phyloP scores from a whole-genome alignment of 2,329 filamentous ascomycete genomes.

The Colletotrichum destructivum region DNA sequence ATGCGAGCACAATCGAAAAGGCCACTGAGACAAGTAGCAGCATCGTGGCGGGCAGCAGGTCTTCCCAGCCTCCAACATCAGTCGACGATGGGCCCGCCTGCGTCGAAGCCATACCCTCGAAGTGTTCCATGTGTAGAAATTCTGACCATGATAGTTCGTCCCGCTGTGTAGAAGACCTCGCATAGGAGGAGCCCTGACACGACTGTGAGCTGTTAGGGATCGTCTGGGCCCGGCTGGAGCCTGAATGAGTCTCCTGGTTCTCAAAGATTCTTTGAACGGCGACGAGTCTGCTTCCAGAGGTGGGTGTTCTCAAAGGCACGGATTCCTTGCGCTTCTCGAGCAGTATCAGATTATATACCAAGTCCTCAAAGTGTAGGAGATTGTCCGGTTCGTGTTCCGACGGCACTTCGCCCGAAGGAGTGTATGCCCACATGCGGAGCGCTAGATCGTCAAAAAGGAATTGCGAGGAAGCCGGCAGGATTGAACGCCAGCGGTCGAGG shows the following conservation, averaged over 20 bases:
- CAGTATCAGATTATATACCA: conserved; percentile 46
- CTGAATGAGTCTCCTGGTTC: conserved; percentile 17
- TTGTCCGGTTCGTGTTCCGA: conserved; percentile 19
- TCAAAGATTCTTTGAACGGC: conserved; percentile 35
- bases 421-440: conserved; percentile 45
- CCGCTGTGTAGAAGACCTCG: not conserved
- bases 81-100: not conserved
- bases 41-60: conserved; percentile 39
- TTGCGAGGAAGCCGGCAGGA: conserved; percentile 42
- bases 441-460: conserved; percentile 47
- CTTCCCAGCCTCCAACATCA: conserved; percentile 24
- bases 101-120: conserved; percentile 14
- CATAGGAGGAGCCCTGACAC: not conserved
- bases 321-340: conserved; percentile 23
- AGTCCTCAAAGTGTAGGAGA: conserved; percentile 43
- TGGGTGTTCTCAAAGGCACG: not conserved
- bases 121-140: conserved; percentile 35
- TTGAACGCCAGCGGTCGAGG: conserved; percentile 47
- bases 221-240: conserved; percentile 3
- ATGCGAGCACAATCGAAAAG: conserved; percentile 36
- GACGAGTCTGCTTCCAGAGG: conserved; percentile 31
- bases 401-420: not conserved
- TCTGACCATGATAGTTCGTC: conserved; percentile 29
- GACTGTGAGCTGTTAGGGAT: conserved; percentile 24
- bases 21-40: conserved; percentile 43